Evolutionary conservation across 2,329 filamentous ascomycete species (phyloP).

Genomic region (Rutstroemia sp.): DNA sequence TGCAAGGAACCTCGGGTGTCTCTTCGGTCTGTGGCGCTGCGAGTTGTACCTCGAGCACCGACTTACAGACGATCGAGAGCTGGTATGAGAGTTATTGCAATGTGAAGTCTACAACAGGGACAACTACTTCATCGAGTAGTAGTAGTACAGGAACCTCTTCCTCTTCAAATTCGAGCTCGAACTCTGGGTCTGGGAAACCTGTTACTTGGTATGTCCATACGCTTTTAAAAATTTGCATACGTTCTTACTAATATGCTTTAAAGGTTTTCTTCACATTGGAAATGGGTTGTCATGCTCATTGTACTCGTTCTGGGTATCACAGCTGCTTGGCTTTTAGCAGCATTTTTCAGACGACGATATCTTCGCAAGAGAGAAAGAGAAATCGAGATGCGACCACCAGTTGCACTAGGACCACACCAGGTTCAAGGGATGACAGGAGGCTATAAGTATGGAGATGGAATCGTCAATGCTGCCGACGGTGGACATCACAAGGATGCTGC

Average conservation of each 20-base stretch:
- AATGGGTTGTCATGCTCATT: constrained; percentile 78
- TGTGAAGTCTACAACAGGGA: constrained; percentile 29
- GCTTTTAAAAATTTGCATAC: no score
- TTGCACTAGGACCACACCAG: constrained; percentile 33
- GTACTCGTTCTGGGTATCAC: constrained; percentile 63
- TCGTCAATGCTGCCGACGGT: constrained; percentile 8
- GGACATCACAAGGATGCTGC: constrained; percentile 16
- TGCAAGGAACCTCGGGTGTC: constrained; percentile 48
- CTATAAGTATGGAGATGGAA: constrained; percentile 18
- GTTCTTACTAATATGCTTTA: background rate
- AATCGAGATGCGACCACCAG: constrained; percentile 30
- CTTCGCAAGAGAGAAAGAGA: constrained; percentile 58
- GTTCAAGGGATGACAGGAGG: constrained; percentile 25
- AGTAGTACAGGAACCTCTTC: constrained; percentile 8
- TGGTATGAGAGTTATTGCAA: constrained; percentile 69
- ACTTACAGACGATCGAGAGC: constrained; percentile 48
- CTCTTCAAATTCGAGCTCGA: constrained; percentile 9
- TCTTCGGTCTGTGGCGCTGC: constrained; percentile 53
- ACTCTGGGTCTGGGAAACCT: constrained; percentile 5
- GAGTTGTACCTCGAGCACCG: constrained; percentile 41
- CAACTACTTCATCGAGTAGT: constrained; percentile 19
- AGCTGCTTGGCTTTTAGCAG: constrained; percentile 58
- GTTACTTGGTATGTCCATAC: constrained; percentile 13
- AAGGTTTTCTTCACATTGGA: constrained; percentile 64
- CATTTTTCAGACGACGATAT: constrained; percentile 67